Percentiles rank a stretch among this genome's conserved stretches.
phyloP scores from a whole-genome alignment of 169 alveolate species.

The Plasmodium yoelii region DNA sequence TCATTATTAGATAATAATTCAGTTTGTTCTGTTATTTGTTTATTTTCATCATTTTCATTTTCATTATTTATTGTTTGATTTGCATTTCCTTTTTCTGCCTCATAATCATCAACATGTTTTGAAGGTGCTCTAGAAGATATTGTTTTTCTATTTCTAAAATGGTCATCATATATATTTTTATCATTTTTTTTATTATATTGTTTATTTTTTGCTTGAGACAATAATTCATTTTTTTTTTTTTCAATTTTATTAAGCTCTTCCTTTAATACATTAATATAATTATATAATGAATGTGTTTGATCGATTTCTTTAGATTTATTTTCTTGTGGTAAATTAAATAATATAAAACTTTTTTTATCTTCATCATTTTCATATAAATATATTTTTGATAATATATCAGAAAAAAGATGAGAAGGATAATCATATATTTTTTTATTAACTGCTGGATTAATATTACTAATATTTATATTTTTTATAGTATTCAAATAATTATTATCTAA shows the following conservation, averaged over 20 bases:
- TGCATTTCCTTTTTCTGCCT: constrained; percentile 37
- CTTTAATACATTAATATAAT: constrained; percentile 63
- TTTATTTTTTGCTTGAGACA: constrained; percentile 43
- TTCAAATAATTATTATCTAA: constrained; percentile 55
- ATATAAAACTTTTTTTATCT: constrained; percentile 38
- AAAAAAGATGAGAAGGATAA: constrained; percentile 67
- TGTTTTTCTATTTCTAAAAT: constrained; percentile 76
- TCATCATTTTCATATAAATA: constrained; percentile 75
- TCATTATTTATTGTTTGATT: not conserved
- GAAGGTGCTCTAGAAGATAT: constrained; percentile 84
- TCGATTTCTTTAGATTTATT: constrained; percentile 71
- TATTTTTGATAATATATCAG: constrained; percentile 53
- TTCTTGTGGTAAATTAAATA: constrained; percentile 55
- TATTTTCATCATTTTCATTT: constrained; percentile 12
- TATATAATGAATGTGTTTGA: constrained; percentile 54
- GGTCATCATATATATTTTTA: constrained; percentile 75
- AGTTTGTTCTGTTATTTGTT: not conserved
- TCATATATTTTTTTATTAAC: constrained; percentile 58
- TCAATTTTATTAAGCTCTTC: constrained; percentile 56
- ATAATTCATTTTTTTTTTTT: constrained; percentile 40
- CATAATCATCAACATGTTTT: constrained; percentile 83
- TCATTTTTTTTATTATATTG: constrained; percentile 68
- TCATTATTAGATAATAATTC: too few relatives aligned
- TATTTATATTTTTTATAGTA: constrained; percentile 56
- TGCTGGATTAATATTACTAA: constrained; percentile 38